Evolutionary conservation across 208 protist species (phyloP).

Genomic region (Crithidia thermophila): DNA sequence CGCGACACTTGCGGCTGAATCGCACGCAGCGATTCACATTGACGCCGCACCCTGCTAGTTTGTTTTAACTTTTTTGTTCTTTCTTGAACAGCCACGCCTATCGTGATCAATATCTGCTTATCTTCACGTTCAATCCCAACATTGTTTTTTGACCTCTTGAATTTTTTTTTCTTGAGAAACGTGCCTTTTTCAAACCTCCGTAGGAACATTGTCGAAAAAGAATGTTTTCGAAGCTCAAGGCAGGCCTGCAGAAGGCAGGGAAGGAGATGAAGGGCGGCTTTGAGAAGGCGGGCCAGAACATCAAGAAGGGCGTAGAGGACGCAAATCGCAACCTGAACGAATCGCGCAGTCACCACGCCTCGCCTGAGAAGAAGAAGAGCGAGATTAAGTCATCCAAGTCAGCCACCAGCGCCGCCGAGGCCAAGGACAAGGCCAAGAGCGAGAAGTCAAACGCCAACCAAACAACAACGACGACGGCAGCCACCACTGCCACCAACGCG

Average conservation of each 20-base stretch:
- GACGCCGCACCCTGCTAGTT: too few species aligned
- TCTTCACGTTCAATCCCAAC: too few species aligned
- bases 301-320: constrained; percentile 6
- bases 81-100: too few species aligned
- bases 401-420: too few species aligned
- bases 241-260: constrained; percentile 23
- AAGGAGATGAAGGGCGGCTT: constrained; percentile 23
- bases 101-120: too few species aligned
- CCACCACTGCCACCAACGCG: neutral
- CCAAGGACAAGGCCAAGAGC: neutral
- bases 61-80: too few species aligned
- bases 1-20: too few species aligned
- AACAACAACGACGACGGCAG: neutral
- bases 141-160: too few species aligned
- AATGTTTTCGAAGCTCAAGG: constrained; percentile 25
- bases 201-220: constrained; percentile 11
- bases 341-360: constrained; percentile 1
- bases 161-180: neutral
- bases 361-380: constrained; percentile 5
- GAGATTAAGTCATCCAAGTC: neutral
- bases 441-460: constrained; percentile 3
- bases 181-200: neutral
- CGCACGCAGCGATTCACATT: too few species aligned
- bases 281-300: constrained; percentile 19
- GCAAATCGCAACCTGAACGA: neutral